Base-by-base conservation (phyloP, 352 stramenopile species). In the Phytopythium sindhum region DNA sequence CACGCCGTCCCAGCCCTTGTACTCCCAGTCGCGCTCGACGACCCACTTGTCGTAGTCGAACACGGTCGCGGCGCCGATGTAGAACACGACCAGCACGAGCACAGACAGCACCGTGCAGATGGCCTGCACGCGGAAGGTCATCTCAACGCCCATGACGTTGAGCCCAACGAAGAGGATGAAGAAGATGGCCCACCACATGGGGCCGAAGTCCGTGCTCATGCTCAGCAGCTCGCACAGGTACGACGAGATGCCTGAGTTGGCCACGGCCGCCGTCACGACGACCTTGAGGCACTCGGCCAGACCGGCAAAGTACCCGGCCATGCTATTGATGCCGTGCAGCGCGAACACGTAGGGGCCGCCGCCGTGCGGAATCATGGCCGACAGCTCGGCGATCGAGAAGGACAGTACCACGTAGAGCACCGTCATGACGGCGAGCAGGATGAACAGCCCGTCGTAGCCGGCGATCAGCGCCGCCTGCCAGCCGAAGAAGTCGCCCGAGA, bases 351-450 rank as follows among this genome's bases (percentile, higher is more conserved):
- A 88, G 11, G 79, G 79, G 3, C 79, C 79, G 50, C 79, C 79
- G 29, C 79, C 79, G 7, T 76, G 66, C 1, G 79, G 79, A 0
- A 86, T 66, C 23, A 67, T 85, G 24, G 77, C 74, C 39, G 77
- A 88, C 50, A 88, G 60, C 57, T 88, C 79, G 15, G 79, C 77
- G 60, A 88, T 88, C 48, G 79, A 84, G 66, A 88, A 88, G 52
- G 75, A 81, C 17, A 88, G 68, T 50, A 88, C 63, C 23, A 86
- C 74, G 55, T 88, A 88, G 39, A 86, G 72, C 63, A 84, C 79
- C 1, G 79, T 85, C 21, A 84, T 73, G 55, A 88, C 54, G 2
- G 77, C 57, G 15, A 88, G 67, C 50, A 85, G 80, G 50, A 88
- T 74, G 35, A 85, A 67, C 2, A 88, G 66, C 6, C 79, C 79